A percentile compares a stretch with the other conserved stretches of the same genome.
These are phyloP conservation scores for Chenopodium suecicum DNA, from an alignment of 148 eudicot species.

Conservation along the genomic window DNA sequence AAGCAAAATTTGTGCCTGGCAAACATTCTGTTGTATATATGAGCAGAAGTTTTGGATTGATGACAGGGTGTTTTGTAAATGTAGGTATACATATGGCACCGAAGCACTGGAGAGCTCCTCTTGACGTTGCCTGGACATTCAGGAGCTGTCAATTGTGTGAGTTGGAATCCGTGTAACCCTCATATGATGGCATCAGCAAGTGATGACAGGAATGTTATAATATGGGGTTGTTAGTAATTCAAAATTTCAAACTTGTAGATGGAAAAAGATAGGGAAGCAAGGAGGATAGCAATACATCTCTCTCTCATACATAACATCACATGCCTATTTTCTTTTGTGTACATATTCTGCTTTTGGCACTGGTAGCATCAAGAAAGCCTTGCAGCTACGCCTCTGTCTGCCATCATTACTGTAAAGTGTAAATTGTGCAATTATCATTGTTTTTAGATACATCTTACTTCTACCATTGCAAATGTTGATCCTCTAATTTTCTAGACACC, in stretches of 20 bases:
- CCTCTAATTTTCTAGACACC: neutral
- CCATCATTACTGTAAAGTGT: neutral
- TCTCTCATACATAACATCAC: neutral
- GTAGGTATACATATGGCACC: conserved; percentile 81
- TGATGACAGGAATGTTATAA: conserved; percentile 62
- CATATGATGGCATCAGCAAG: conserved; percentile 78
- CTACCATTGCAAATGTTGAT: neutral
- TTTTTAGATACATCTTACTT: neutral
- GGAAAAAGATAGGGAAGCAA: conserved; percentile 18
- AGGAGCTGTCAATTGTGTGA: conserved; percentile 67
- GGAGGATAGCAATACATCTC: neutral
- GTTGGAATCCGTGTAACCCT: conserved; percentile 69
- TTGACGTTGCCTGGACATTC: conserved; percentile 54
- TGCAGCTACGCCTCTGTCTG: neutral
- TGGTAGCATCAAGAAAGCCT: neutral
- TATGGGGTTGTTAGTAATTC: conserved; percentile 46
- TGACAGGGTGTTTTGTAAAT: neutral
- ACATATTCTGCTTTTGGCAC: neutral
- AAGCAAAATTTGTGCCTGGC: too few relatives aligned
- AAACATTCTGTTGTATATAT: too few relatives aligned
- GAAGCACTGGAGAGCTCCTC: conserved; percentile 54
- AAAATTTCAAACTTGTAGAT: conserved; percentile 7
- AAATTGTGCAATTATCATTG: neutral
- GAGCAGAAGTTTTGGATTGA: too few relatives aligned
- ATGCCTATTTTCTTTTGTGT: neutral